A percentile compares a stretch with the other conserved stretches of the same genome.
phyloP scores from a whole-genome alignment of 179 eudicot genomes.

The Beta lomatogona region DNA sequence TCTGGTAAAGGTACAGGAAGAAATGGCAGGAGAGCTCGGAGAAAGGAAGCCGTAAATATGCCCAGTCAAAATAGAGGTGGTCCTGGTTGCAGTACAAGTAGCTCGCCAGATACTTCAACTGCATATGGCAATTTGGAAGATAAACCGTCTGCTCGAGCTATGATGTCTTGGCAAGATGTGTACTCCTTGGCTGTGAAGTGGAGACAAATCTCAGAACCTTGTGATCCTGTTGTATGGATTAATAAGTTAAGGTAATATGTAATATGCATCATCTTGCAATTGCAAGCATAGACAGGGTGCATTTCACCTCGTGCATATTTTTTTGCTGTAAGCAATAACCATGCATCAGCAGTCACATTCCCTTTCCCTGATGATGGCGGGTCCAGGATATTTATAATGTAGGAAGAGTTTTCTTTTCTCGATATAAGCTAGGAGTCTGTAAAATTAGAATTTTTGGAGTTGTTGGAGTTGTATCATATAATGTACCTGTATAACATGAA shows the following conservation, averaged over 20 bases:
- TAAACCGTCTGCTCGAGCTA: conserved; percentile 60
- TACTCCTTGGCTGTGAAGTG: conserved; percentile 91
- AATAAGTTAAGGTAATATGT: conserved; percentile 94
- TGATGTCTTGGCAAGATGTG: conserved; percentile 83
- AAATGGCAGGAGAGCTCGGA: conserved; percentile 69
- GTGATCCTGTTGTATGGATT: conserved; percentile 98
- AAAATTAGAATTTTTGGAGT: too few relatives aligned
- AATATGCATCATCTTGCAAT: conserved; percentile 26
- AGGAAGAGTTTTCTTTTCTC: not conserved
- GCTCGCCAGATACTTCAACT: conserved; percentile 60
- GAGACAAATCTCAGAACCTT: conserved; percentile 99
- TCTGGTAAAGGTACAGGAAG: conserved; percentile 65
- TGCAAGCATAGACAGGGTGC: conserved; percentile 1
- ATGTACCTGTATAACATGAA: too few relatives aligned
- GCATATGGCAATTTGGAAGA: conserved; percentile 59
- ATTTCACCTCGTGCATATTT: conserved; percentile 1
- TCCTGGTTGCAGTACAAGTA: conserved; percentile 91
- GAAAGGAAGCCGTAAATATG: conserved; percentile 60
- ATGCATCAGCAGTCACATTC: not conserved
- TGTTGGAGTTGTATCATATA: too few relatives aligned
- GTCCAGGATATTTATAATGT: too few relatives aligned
- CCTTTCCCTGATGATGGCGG: not conserved
- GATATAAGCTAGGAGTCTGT: not conserved
- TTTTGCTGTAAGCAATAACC: conserved; percentile 1
- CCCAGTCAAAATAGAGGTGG: conserved; percentile 95